Base-by-base conservation (phyloP, 192 early-diverging fungal genomes). In the Geosiphon pyriformis region DNA sequence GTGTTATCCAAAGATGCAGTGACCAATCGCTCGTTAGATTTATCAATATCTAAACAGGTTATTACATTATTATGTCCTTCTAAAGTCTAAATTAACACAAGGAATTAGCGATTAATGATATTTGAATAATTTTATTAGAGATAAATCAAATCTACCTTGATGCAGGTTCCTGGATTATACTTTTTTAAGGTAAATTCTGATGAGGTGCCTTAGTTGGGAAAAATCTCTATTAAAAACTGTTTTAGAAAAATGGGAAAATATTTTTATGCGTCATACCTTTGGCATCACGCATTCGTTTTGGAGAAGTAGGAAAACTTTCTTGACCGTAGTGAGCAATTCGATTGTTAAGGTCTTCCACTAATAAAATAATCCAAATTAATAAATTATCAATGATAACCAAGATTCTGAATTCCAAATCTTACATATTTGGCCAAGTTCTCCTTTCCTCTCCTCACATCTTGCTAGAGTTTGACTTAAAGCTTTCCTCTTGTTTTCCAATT, bases 1-100 rank as follows among this genome's bases (percentile, higher is more conserved):
- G 87, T 86, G 31, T 81, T 84, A 72, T 91, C 90, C 26, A 82
- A 70, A 4, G 88, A 87, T 12, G 87, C 82, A 0, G 90, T 85
- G 0, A 87, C 83, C 7, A 90, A 37, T 3, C 77, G 77, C 1
- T 81, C 87, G 23, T 77, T 51, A 7, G 70, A 70, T n/a, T 77
- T 74, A 50, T 88, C 81, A 68, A 85, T 75, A 62, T 83, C 85
- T 7, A 91, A 27, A 8, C 76, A 79, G 0, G 85, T 81, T 15
- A 90, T 76, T 0, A 74, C 72, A 11, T 82, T 83, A 47, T 85
- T 81, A 54, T 90, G 89, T 23, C 87, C 89, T 29, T 72, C 42
- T 12, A 83, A 72, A 30, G 74, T 73, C 70, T 84, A 71, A 26
- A 66, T 26, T 2, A 27, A 27, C 8, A 61, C 17, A 23, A n/a